Percentiles rank a stretch among this genome's conserved stretches.
These are phyloP conservation scores for Pezicula neosporulosa DNA, from an alignment of 2,329 filamentous ascomycete genomes.

Conservation along the genomic window DNA sequence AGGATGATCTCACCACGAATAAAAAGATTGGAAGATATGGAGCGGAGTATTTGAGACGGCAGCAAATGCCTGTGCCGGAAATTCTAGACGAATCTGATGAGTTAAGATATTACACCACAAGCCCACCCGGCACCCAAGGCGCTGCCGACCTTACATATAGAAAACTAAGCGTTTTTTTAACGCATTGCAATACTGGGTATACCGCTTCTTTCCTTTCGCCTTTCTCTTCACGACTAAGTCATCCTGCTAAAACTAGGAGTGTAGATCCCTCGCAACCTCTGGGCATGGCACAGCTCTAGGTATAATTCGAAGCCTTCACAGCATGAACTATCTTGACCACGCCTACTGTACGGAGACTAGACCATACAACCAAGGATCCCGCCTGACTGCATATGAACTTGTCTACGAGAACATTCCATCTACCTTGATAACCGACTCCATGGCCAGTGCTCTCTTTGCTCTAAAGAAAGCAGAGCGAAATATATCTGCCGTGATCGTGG, in stretches of 20 bases:
- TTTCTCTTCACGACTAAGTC: not conserved
- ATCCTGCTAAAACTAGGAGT: slow-evolving; percentile 7
- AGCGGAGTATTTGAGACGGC: slow-evolving; percentile 69
- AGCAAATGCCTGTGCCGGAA: slow-evolving; percentile 23
- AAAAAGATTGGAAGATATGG: slow-evolving; percentile 79
- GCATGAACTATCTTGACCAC: slow-evolving; percentile 64
- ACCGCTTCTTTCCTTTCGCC: slow-evolving; percentile 10
- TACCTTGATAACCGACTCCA: slow-evolving; percentile 92
- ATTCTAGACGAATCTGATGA: slow-evolving; percentile 17
- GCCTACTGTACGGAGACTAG: slow-evolving; percentile 96
- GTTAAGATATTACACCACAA: slow-evolving; percentile 28
- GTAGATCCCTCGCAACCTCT: slow-evolving; percentile 84
- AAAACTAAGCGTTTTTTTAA: slow-evolving; percentile 79
- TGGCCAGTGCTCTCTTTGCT: slow-evolving; percentile 83
- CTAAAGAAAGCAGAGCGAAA: slow-evolving; percentile 58
- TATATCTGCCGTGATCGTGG: slow-evolving; percentile 86
- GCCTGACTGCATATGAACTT: slow-evolving; percentile 94
- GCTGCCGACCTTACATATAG: slow-evolving; percentile 43
- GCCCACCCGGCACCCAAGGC: slow-evolving; percentile 32
- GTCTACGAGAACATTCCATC: slow-evolving; percentile 89
- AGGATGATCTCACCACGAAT: slow-evolving; percentile 85
- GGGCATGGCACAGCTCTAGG: slow-evolving; percentile 96
- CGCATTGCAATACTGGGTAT: slow-evolving; percentile 95
- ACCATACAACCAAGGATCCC: slow-evolving; percentile 95
- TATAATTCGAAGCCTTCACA: slow-evolving; percentile 81